Evolutionary conservation across 2,329 filamentous ascomycete species (phyloP), one percentile per base, ranked within the genome.

Genomic region (Blastomyces emzantsi): DNA sequence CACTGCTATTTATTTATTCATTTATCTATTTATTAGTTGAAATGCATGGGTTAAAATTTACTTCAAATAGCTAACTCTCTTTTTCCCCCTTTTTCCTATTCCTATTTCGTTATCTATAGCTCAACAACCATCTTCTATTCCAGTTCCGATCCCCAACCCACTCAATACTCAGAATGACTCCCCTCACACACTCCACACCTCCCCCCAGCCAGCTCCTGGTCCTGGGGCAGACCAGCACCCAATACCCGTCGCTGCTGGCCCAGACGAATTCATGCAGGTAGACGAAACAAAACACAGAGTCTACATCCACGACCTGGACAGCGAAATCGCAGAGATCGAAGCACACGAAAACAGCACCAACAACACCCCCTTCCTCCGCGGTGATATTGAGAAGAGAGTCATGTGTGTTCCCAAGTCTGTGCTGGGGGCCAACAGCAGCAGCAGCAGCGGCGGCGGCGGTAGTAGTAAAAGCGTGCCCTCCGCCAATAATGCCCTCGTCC

Each of bases 281-380:
- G 92, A 97, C 77, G 88, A 96, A 76, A 88, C 90, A 41, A 89
- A 90, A 70, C 83, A 96, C 78, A 90, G 89, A 72, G 86, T 97
- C 65, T 97, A 94, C 81, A 92, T 99, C 69, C 88, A 92, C 79
- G 87, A 95, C 75, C 81, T 99, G 11, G 92, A 96, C 73, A 89
- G 89, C 69, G 93, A 97, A 77, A 83, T 97, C 57, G 87, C 88
- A 17, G 86, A 88, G 67, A 79, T 82, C 36, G 85, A 89, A 65
- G 78, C 81, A 58, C 80, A 84, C 52, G 81, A 86, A 63, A 81
- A 83, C 68, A 83, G 80, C 68, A 9, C 36, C 36, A 39, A 39
- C 36, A 83, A 80, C 68, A 83, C 95, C 57, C 82, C 92, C 72
- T 92, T 97, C 78, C 82, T 96, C 0, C 87, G 91, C 0, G 90